Evolutionary conservation across 257 asterid genomes (phyloP).

Genomic region (Penstemon barbatus): DNA sequence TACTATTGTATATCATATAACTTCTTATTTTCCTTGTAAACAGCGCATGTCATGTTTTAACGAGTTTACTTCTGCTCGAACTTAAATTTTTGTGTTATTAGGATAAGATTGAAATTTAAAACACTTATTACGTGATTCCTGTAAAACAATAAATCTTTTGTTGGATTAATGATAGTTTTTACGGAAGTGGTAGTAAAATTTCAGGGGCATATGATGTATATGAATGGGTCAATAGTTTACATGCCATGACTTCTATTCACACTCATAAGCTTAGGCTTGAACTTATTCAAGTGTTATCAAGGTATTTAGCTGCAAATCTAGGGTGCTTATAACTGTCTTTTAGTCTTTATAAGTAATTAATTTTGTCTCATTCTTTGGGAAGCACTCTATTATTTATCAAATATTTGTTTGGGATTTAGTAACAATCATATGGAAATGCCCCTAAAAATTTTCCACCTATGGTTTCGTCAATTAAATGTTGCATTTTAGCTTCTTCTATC

Average conservation of each 20-base stretch:
- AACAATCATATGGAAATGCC: slow-evolving; percentile 5
- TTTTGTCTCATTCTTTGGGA: slow-evolving; percentile 5
- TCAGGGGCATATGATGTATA: too few relatives aligned
- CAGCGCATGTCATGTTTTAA: slow-evolving; percentile 5
- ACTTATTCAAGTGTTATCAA: slow-evolving; percentile 2
- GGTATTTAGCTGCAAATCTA: background rate
- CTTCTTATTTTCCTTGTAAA: slow-evolving; percentile 9
- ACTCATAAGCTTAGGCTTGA: background rate
- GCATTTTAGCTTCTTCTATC: background rate
- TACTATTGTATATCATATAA: background rate
- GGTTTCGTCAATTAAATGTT: slow-evolving; percentile 1
- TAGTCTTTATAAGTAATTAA: background rate
- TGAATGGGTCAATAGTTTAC: background rate
- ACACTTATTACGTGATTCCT: slow-evolving; percentile 1
- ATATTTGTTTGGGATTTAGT: background rate
- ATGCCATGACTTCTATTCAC: background rate
- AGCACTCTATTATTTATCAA: slow-evolving; percentile 3
- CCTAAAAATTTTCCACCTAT: background rate
- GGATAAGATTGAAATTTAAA: slow-evolving; percentile 9
- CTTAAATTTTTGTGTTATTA: background rate
- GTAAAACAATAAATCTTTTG: background rate
- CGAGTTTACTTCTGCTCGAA: slow-evolving; percentile 8
- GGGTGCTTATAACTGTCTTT: slow-evolving; percentile 9
- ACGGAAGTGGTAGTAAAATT: too few relatives aligned
- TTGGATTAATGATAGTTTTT: too few relatives aligned